Base-by-base conservation (phyloP, 2,329 filamentous ascomycete species). In the Sclerotinia borealis region DNA sequence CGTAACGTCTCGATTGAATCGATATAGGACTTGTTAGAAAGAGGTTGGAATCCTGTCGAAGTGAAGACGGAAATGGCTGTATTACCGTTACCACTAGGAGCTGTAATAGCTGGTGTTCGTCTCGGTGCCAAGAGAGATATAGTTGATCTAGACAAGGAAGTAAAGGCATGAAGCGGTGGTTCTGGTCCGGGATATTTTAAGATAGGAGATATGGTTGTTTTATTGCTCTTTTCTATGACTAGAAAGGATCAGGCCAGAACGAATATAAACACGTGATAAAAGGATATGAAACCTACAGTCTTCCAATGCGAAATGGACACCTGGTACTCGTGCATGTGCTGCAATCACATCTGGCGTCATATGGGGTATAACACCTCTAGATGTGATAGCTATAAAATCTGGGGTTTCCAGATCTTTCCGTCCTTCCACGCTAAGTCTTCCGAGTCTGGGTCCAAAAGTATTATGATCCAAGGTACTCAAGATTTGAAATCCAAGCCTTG, bases 291-390 rank as follows among this genome's bases (percentile, higher is more conserved):
- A 63, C 90, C 77, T 81, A 97, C 95, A 98, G 76, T 99, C 95
- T 80, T 99, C 95, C 34, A 98, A 79, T 0, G 89, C 91, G 72
- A 95, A 80, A 74, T 96, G 96, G 3, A 91, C 81, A 31, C 89
- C 90, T 34, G 80, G 79, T 64, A 96, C 80, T 6, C 82, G 75
- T 1, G 87, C 86, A 71, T 89, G 80, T 62, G 85, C 87, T 47
- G 77, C 75, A 68, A 95, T 80, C 66, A 89, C 89, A 79, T 99
- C 95, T 45, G 92, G 93, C 3, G 93, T 90, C 68, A 99, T 78
- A 77, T 99, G 95, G 59, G 95, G 92, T 41, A 98, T 80, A 1
- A 85, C 85, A 27, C 95, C 95, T 71, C 95, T 85, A 39, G 95
- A 97, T 3, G 90, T 90, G 68, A 90, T 81, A 58, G 86, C 88